phyloP scores from a whole-genome alignment of 1,284 basidiomycete genomes.

The Cryptococcus sp. region DNA sequence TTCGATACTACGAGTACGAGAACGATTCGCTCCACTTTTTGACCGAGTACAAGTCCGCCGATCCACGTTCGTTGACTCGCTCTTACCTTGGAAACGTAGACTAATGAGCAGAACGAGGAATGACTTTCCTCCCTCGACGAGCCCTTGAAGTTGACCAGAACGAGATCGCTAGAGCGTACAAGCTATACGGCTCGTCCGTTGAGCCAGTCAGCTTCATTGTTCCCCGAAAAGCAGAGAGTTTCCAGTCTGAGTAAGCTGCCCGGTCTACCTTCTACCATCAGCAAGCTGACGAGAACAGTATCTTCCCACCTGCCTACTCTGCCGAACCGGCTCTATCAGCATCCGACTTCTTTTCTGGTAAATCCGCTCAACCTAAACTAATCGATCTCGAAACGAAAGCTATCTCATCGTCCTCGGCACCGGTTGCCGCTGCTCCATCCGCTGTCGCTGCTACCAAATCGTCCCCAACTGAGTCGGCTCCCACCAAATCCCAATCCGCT shows the following conservation, averaged over 20 bases:
- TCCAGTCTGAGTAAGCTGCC: constrained; percentile 44
- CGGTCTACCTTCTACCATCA: background rate
- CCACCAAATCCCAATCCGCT: constrained; percentile 12
- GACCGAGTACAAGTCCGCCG: constrained; percentile 81
- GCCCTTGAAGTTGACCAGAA: constrained; percentile 82
- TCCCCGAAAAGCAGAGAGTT: constrained; percentile 63
- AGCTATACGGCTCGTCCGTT: constrained; percentile 68
- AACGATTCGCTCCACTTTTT: constrained; percentile 75
- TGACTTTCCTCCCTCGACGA: constrained; percentile 91
- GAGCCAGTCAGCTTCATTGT: constrained; percentile 93
- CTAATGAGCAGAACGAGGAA: constrained; percentile 68
- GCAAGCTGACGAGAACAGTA: constrained; percentile 54
- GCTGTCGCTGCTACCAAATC: constrained; percentile 7
- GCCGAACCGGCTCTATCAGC: constrained; percentile 73
- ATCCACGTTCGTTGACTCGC: constrained; percentile 54
- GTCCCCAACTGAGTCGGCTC: background rate
- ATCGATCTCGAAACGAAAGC: constrained; percentile 52
- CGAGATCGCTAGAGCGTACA: constrained; percentile 94
- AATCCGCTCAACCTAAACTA: constrained; percentile 65
- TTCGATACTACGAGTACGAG: constrained; percentile 94
- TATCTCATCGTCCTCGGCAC: constrained; percentile 39
- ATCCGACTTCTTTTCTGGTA: constrained; percentile 80
- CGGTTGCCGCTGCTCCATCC: constrained; percentile 45
- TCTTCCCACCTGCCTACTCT: constrained; percentile 86
- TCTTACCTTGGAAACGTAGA: background rate